Percentiles rank a stretch among this genome's conserved stretches.
These are phyloP conservation scores for Rhododendron molle DNA, from an alignment of 148 eudicot genomes.

Conservation along the genomic window DNA sequence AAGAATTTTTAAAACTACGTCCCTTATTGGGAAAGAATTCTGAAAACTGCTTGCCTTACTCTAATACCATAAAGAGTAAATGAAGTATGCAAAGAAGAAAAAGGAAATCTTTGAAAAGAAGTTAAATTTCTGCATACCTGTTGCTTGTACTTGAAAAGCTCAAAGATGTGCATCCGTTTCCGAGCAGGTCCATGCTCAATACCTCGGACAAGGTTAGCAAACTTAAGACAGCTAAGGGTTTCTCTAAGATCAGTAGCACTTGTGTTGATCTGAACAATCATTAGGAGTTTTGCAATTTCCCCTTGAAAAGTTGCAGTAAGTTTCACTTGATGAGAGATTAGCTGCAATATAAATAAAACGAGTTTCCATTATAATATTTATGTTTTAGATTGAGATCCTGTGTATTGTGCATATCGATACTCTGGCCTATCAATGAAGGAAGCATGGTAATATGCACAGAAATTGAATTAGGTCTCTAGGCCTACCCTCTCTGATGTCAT, in stretches of 20 bases:
- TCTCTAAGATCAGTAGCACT: constrained; percentile 63
- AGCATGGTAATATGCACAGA: no score
- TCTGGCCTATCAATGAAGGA: no score
- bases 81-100: no score
- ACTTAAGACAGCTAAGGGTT: constrained; percentile 83
- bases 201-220: constrained; percentile 85
- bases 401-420: no score
- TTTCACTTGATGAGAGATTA: background rate
- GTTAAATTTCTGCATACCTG: constrained; percentile 40
- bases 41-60: no score
- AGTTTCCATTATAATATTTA: background rate
- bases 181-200: constrained; percentile 57
- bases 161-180: no score
- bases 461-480: no score
- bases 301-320: constrained; percentile 38
- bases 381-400: background rate
- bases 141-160: constrained; percentile 81
- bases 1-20: no score
- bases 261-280: constrained; percentile 93
- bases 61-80: no score
- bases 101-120: background rate
- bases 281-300: constrained; percentile 90
- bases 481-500: no score
- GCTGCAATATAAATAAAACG: background rate
- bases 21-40: no score